Base-by-base conservation (phyloP, 768 basidiomycete species). In the Pisolithus microcarpus region DNA sequence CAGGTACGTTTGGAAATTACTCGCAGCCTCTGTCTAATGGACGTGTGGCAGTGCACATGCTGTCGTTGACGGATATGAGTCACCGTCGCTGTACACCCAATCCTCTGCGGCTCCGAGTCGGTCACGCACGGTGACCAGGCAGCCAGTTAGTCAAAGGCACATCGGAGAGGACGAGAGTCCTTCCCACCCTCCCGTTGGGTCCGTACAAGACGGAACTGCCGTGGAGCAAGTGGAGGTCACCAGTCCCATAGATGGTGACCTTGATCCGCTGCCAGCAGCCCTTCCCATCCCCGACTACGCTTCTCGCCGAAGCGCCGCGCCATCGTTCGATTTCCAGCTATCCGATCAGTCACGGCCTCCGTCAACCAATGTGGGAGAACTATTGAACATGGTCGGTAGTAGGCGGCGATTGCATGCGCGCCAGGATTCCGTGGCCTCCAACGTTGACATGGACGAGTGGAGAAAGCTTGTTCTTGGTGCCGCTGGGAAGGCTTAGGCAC, bases 401-500 rank as follows among this genome's bases (percentile, higher is more conserved):
- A 31, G 37, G 11, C 50, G 36, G 7, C 51, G 46, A 23, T 34
- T 46, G 10, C 55, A 53, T 18, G 31, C 40, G 31, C 56, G 56
- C 26, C 43, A 30, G 26, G 53, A 57, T 18, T 57, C 56, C 11
- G 26, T 39, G 4, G 37, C 1, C 23, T 54, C 56, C 18, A 55
- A 18, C 40, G 44, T 57, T n/a, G 47, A 57, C 44, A 45, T 52
- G 44, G 31, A 57, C 15, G 53, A 50, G 43, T 57, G 56, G 56
- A 52, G 43, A 40, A 57, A 34, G 36, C 56, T 55, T 31, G 56
- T 57, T 19, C 30, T 57, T 37, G 47, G 11, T 31, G 56, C 56
- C 31, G 56, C 56, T 19, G 56, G 56, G 10, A 54, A 51, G 36
- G 36, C 7, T 19, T 52, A 40, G 40, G 28, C 10, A 13, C 37